Evolutionary conservation across 2,329 filamentous ascomycete species (phyloP).

Genomic region (Graphilbum fragrans): DNA sequence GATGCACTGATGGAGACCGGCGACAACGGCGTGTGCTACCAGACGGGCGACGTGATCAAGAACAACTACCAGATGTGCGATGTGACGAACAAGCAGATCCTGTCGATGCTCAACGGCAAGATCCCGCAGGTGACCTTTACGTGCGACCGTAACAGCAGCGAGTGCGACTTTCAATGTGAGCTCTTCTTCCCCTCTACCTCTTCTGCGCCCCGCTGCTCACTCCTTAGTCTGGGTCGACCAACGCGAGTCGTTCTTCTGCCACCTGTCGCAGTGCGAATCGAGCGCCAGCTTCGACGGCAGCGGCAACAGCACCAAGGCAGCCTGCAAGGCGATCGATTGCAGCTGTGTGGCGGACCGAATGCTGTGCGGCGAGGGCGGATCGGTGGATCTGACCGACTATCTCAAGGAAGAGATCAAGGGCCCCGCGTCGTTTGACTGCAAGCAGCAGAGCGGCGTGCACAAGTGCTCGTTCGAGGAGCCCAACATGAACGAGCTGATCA

Average conservation of each 20-base stretch:
- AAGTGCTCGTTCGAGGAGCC: constrained; percentile 81
- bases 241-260: constrained; percentile 92
- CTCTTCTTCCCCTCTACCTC: constrained; percentile 1
- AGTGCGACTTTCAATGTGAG: constrained; percentile 92
- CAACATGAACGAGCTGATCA: constrained; percentile 83
- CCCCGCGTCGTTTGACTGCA: constrained; percentile 72
- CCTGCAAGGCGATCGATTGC: constrained; percentile 75
- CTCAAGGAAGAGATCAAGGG: constrained; percentile 72
- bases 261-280: constrained; percentile 69
- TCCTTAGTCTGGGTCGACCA: constrained; percentile 84
- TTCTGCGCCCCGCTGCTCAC: background rate
- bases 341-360: constrained; percentile 83
- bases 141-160: constrained; percentile 60
- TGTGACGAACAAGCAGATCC: constrained; percentile 91
- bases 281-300: constrained; percentile 53
- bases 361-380: constrained; percentile 84
- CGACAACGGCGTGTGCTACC: constrained; percentile 81
- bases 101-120: constrained; percentile 71
- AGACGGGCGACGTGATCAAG: constrained; percentile 78
- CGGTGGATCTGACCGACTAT: constrained; percentile 86
- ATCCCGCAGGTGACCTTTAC: constrained; percentile 91
- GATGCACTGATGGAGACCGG: constrained; percentile 75
- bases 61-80: constrained; percentile 97
- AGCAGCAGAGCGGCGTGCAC: constrained; percentile 48
- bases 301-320: constrained; percentile 73